Conservation (phyloP, 2,329 filamentous ascomycete genomes). For the Beauveria sp. region DNA sequence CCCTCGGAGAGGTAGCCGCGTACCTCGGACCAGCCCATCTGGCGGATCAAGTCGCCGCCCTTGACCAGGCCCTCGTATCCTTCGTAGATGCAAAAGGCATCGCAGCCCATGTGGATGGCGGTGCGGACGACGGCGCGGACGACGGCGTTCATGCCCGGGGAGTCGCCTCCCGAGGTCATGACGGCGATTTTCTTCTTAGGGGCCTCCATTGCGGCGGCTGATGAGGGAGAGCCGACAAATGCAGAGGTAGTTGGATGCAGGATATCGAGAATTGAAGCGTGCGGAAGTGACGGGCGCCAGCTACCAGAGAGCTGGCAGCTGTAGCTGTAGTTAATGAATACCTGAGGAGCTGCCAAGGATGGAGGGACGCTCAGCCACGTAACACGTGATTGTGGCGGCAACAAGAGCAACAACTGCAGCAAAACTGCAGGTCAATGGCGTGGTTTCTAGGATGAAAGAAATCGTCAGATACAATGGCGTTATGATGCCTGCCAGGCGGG, state of each 20-base stretch:
- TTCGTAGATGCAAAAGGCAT: conserved; percentile 78
- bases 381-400: neutral
- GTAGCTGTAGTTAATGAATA: neutral
- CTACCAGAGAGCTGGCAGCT: neutral
- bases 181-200: conserved; percentile 68
- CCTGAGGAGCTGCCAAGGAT: neutral
- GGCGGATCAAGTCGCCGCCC: conserved; percentile 78
- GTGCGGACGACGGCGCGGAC: conserved; percentile 88
- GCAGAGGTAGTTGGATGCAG: neutral
- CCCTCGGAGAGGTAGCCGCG: conserved; percentile 90
- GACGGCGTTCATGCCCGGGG: conserved; percentile 88
- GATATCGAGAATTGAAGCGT: neutral
- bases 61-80: conserved; percentile 93
- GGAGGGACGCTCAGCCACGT: neutral
- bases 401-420: neutral
- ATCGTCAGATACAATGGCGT: neutral
- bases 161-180: conserved; percentile 92
- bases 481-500: neutral
- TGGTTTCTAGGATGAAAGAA: neutral
- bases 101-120: conserved; percentile 76
- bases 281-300: neutral
- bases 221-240: neutral
- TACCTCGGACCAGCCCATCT: conserved; percentile 89
- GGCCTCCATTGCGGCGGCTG: conserved; percentile 20
- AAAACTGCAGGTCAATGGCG: neutral